phyloP scores from a whole-genome alignment of 2,329 filamentous ascomycete species.

The Aspergillaceae sp. region DNA sequence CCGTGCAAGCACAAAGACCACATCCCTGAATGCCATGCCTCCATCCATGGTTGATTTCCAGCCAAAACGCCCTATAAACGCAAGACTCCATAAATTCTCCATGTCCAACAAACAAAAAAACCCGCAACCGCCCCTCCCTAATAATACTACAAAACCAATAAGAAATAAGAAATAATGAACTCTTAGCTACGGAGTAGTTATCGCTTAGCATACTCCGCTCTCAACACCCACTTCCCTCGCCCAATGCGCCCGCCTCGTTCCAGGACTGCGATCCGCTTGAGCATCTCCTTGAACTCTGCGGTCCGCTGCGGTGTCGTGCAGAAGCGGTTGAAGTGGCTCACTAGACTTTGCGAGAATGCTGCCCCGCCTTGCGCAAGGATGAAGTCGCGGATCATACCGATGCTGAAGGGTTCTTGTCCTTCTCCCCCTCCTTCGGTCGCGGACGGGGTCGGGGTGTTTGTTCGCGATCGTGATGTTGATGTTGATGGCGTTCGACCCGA shows the following conservation, averaged over 20 bases:
- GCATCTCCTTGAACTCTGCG: conserved; percentile 71
- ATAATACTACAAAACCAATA: background rate
- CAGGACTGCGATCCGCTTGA: conserved; percentile 67
- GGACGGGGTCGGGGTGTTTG: conserved; percentile 36
- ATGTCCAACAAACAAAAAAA: background rate
- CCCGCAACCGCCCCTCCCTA: background rate
- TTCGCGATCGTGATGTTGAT: background rate
- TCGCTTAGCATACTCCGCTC: conserved; percentile 43
- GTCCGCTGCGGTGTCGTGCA: conserved; percentile 62
- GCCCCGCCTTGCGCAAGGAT: conserved; percentile 68
- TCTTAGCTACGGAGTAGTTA: background rate
- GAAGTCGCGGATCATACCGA: conserved; percentile 67
- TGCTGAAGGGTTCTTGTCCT: conserved; percentile 10
- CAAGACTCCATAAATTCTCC: too few species aligned
- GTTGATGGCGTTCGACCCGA: conserved; percentile 17
- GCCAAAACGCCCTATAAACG: too few species aligned
- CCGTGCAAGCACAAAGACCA: too few species aligned
- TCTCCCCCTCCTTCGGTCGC: background rate
- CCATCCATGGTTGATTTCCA: too few species aligned
- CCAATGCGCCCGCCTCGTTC: conserved; percentile 42
- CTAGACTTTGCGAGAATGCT: conserved; percentile 73
- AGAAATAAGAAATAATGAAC: background rate
- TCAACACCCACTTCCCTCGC: conserved; percentile 51
- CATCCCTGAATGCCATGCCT: too few species aligned
- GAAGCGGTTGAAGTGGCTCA: conserved; percentile 80